phyloP scores from a whole-genome alignment of 75 land plant species.

The Pseudotsuga menziesii region DNA sequence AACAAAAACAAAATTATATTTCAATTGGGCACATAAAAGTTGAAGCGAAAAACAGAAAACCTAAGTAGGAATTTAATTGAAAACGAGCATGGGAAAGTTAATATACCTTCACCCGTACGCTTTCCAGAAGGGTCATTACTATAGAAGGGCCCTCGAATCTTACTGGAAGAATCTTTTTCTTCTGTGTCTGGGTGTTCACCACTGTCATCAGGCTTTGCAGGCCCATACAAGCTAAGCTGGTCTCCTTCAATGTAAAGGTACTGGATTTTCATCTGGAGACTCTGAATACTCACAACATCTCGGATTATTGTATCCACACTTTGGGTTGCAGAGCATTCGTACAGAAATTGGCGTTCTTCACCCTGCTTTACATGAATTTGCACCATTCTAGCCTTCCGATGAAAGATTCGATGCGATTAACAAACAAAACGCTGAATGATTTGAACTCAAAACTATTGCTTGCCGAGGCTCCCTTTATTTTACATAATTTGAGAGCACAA shows the following conservation, averaged over 20 bases:
- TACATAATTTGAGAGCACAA: too few relatives aligned
- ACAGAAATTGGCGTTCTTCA: constrained; percentile 43
- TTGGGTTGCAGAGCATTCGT: constrained; percentile 23
- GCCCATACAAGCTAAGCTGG: constrained; percentile 28
- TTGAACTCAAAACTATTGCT: too few relatives aligned
- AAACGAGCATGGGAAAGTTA: background rate
- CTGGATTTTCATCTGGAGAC: constrained; percentile 24
- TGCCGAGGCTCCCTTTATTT: too few relatives aligned
- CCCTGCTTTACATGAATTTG: constrained; percentile 39
- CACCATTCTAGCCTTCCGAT: constrained; percentile 21
- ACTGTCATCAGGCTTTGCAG: constrained; percentile 16
- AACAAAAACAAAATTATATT: background rate
- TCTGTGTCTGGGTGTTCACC: constrained; percentile 15
- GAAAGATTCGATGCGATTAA: too few relatives aligned
- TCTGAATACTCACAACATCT: constrained; percentile 32
- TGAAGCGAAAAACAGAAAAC: background rate
- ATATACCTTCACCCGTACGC: constrained; percentile 44
- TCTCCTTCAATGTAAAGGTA: constrained; percentile 19
- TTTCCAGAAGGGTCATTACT: constrained; percentile 29
- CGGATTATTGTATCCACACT: constrained; percentile 27
- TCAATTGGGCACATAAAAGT: background rate
- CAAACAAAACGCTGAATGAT: too few relatives aligned
- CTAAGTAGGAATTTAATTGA: background rate
- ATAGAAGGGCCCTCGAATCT: constrained; percentile 23
- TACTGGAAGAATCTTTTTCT: constrained; percentile 1